These are phyloP conservation scores for Pythium guiyangense DNA, from an alignment of 352 stramenopile species.

Conservation along the genomic window DNA sequence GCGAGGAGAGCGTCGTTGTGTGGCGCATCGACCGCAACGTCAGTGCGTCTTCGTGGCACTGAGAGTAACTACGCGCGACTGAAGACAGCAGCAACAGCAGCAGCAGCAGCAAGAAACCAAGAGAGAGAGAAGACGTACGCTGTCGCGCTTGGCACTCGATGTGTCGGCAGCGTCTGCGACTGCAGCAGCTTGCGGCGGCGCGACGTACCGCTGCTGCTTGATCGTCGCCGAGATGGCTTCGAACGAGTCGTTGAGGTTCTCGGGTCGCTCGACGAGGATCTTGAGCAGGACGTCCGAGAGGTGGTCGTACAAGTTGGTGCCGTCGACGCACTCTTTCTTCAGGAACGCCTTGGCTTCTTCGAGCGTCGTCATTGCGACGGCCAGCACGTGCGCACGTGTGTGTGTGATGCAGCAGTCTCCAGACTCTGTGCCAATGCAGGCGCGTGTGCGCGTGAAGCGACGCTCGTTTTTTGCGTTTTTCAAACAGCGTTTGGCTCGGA, in stretches of 20 bases:
- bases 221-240: conserved; percentile 84
- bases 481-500: no score
- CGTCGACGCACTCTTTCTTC: conserved; percentile 68
- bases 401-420: background rate
- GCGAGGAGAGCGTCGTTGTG: background rate
- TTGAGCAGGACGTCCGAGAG: conserved; percentile 84
- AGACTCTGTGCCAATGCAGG: background rate
- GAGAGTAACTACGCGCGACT: background rate
- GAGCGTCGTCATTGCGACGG: conserved; percentile 52
- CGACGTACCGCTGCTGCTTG: conserved; percentile 72
- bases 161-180: conserved; percentile 23
- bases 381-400: background rate
- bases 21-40: no score
- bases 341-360: conserved; percentile 89
- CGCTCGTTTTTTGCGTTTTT: background rate
- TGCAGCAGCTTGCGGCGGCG: conserved; percentile 24
- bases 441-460: background rate
- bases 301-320: conserved; percentile 84
- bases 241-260: conserved; percentile 83
- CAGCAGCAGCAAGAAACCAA: background rate
- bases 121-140: conserved; percentile 24
- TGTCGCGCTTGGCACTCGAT: conserved; percentile 38
- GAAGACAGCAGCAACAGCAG: background rate
- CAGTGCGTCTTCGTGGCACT: background rate
- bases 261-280: conserved; percentile 79